Evolutionary conservation across 768 basidiomycete species (phyloP), one percentile per base, ranked within the genome.

Genomic region (Russula brevipes): DNA sequence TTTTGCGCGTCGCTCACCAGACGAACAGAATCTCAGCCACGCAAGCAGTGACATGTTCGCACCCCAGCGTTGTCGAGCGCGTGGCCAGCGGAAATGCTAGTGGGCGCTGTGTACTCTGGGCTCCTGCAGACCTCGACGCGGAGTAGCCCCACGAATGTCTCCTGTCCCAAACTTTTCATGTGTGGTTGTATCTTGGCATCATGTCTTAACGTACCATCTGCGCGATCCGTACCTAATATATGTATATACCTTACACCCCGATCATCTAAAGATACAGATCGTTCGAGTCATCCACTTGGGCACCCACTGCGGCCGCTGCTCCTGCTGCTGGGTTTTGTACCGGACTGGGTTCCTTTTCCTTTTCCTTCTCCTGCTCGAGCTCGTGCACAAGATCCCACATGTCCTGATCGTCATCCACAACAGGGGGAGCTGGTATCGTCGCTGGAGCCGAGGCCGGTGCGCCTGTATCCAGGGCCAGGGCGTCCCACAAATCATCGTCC

Each of bases 41-140:
- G 4, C 91, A 92, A 73, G 90, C 91, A n/a, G 91, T 93, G n/a
- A 90, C 91, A 8, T 89, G 87, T 68, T 90, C 88, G 14, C 91
- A 93, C 72, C 91, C 91, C 0, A 85, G 71, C 59, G 74, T 89
- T 24, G 78, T 89, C 2, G 89, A 89, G 69, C 81, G 91, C 33
- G 87, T 80, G 30, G 91, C 81, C 4, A 89, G 82, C 50, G 91
- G 90, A 24, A 93, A 91, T 69, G 91, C 73, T 1, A 88, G 85
- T 63, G 91, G 91, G 33, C 80, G 88, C 57, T 92, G 91, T 71
- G 82, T 89, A 12, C 74, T 94, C 11, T 94, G 91, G 91, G 89
- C 86, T 36, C 82, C 82, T 9, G 60, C 71, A n/a, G 70, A 73
- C 33, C 16, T 49, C 33, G 50, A 59, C 16, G 54, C 41, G 14